Conservation (phyloP, 495 filamentous ascomycete species). For the Daldinia decipiens region DNA sequence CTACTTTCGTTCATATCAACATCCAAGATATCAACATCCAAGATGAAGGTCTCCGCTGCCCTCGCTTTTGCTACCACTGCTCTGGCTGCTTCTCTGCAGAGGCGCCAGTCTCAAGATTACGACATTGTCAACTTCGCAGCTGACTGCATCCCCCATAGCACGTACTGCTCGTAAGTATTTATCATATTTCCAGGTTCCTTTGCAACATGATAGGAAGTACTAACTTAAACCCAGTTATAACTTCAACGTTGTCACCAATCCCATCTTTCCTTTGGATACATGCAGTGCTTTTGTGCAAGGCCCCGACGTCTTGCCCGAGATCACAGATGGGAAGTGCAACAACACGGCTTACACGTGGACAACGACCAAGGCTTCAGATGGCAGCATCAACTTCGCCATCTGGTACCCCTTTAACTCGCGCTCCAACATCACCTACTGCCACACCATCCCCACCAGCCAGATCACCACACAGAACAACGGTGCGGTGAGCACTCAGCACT, state of each 20-base stretch:
- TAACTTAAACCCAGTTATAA: not conserved
- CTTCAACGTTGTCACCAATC: not conserved
- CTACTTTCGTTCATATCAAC: not conserved
- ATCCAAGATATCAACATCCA: constrained; percentile 2
- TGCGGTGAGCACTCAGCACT: constrained; percentile 8
- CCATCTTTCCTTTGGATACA: not conserved
- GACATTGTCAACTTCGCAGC: not conserved
- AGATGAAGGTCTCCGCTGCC: constrained; percentile 7
- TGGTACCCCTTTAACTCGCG: constrained; percentile 11
- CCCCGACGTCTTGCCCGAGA: constrained; percentile 1
- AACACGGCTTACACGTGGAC: constrained; percentile 5
- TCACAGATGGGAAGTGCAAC: constrained; percentile 3
- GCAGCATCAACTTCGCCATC: not conserved
- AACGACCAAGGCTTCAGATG: not conserved
- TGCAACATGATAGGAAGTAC: no score
- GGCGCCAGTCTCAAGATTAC: not conserved
- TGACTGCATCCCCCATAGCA: constrained; percentile 7
- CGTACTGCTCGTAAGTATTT: not conserved
- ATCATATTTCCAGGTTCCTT: no score
- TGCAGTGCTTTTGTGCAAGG: constrained; percentile 4
- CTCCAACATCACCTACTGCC: constrained; percentile 12
- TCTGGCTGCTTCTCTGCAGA: constrained; percentile 4
- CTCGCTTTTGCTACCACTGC: constrained; percentile 5
- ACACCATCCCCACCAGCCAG: constrained; percentile 1
- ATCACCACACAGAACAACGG: constrained; percentile 1